A percentile compares a stretch with the other conserved stretches of the same genome.
phyloP scores from a whole-genome alignment of 148 eudicot genomes.

The Pouteria glomerata region DNA sequence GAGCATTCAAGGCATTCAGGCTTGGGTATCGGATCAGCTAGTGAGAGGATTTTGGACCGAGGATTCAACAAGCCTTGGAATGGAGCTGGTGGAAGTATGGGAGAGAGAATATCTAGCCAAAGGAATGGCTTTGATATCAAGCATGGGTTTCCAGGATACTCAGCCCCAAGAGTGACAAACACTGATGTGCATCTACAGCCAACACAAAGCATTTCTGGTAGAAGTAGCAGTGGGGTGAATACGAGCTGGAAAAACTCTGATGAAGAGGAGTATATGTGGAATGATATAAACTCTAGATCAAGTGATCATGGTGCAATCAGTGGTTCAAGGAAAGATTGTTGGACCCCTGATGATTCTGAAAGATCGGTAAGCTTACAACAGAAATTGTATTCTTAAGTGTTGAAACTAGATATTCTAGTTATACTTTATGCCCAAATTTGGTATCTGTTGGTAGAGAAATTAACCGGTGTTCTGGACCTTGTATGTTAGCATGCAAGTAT shows the following conservation, averaged over 20 bases:
- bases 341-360: conserved; percentile 43
- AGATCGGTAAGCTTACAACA: conserved; percentile 45
- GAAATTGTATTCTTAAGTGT: not conserved
- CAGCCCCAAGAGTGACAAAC: conserved; percentile 23
- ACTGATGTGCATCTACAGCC: conserved; percentile 26
- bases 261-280: conserved; percentile 94
- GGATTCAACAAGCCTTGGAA: conserved; percentile 46
- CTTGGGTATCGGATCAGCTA: conserved; percentile 37
- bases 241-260: conserved; percentile 89
- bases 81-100: conserved; percentile 40
- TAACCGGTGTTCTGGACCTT: not conserved
- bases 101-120: conserved; percentile 42
- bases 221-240: conserved; percentile 44
- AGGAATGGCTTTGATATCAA: conserved; percentile 57
- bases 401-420: not conserved
- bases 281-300: conserved; percentile 52
- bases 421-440: not conserved
- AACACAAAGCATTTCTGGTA: conserved; percentile 28
- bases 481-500: not conserved
- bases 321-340: conserved; percentile 32
- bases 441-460: not conserved
- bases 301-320: conserved; percentile 25
- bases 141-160: conserved; percentile 43
- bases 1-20: conserved; percentile 44
- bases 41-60: conserved; percentile 35